Base-by-base conservation (phyloP, 139 green algal species). In the Tetraselmis striata region DNA sequence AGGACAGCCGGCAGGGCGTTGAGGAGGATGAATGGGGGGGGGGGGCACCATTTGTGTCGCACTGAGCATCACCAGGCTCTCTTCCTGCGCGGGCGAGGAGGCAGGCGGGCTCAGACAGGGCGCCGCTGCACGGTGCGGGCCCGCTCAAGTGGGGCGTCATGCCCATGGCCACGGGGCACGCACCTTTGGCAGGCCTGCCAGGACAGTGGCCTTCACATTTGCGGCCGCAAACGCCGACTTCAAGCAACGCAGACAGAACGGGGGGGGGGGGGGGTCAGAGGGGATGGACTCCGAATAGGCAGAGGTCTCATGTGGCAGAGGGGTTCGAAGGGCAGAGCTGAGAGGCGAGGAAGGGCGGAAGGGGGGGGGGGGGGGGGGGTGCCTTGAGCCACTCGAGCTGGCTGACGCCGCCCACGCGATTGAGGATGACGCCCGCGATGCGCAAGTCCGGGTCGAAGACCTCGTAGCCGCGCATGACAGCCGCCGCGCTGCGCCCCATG, bases 181-280 rank as follows among this genome's bases (percentile, higher is more conserved):
- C 74, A 88, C 88, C 85, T 92, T 90, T 0, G 92, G 93, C 2
- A 97, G 77, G 23, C 83, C 91, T 30, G 93, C 94, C 32, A 97
- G 89, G 28, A 97, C 86, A 0, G 82, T 2, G 0, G 87, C 80
- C 1, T 81, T 80, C n/a, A 93, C 74, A n/a, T n/a, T n/a, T n/a
- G n/a, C n/a, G n/a, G n/a, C n/a, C n/a, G n/a, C n/a, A n/a, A n/a
- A n/a, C n/a, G n/a, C n/a, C n/a, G n/a, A n/a, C n/a, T n/a, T n/a
- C n/a, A n/a, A n/a, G n/a, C n/a, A n/a, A n/a, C n/a, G n/a, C 5
- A 67, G 18, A 18, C 11, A 18, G 45, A 67, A 18, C 18, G 45
- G 45, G 45, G 45, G 45, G n/a, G n/a, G n/a, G n/a, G n/a, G n/a
- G n/a, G n/a, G 45, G 5, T 5, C 5, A 18, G 18, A 67, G 45